phyloP scores from a whole-genome alignment of 1,284 basidiomycete genomes.

The Sporisorium reilianum region DNA sequence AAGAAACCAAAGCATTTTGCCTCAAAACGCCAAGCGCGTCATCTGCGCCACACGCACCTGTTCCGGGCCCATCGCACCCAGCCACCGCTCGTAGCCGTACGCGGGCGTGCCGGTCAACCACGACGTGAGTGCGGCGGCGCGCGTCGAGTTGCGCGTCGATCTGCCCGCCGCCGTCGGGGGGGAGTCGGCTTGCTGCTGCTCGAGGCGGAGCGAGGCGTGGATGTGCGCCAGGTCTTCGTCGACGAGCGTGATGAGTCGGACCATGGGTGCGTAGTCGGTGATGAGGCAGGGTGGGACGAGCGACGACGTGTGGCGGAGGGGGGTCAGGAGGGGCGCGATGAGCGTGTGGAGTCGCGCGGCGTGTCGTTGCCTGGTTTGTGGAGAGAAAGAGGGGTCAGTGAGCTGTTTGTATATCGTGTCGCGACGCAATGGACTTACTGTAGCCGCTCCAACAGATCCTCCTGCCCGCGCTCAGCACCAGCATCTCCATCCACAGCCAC shows the following conservation, averaged over 20 bases:
- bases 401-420: background rate
- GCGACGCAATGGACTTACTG: background rate
- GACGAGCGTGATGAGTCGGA: conserved; percentile 77
- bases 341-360: conserved; percentile 69
- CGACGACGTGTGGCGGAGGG: conserved; percentile 65
- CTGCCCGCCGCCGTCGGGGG: background rate
- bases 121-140: conserved; percentile 4
- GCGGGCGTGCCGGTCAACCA: conserved; percentile 7
- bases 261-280: conserved; percentile 78
- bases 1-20: too few relatives aligned
- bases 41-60: conserved; percentile 13
- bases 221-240: conserved; percentile 74
- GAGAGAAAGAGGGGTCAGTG: background rate
- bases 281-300: conserved; percentile 72
- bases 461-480: too few relatives aligned
- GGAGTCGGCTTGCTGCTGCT: background rate
- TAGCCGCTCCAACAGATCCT: background rate
- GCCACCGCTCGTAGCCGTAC: conserved; percentile 26
- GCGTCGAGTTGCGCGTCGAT: conserved; percentile 25
- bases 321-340: conserved; percentile 68
- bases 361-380: background rate
- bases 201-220: conserved; percentile 10
- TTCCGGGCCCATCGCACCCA: conserved; percentile 9
- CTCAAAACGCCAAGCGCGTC: conserved; percentile 12
- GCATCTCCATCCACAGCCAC: too few relatives aligned